These are phyloP conservation scores for Drechslera avenae DNA, from an alignment of 2,329 filamentous ascomycete genomes.

Conservation along the genomic window DNA sequence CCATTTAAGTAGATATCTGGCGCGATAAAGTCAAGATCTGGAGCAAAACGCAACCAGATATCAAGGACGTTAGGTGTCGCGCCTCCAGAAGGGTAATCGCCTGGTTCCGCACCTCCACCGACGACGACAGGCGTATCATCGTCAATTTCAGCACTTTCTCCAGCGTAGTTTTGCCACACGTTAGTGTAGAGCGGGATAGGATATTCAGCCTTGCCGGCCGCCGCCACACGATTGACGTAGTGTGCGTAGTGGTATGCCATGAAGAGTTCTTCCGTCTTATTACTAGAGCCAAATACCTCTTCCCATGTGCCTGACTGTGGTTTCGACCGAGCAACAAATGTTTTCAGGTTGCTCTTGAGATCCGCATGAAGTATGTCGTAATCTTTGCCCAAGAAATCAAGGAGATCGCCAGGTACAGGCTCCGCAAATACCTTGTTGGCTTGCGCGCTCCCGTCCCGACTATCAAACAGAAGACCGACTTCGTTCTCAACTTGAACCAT, in stretches of 20 bases:
- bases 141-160: conserved; percentile 17
- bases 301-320: conserved; percentile 41
- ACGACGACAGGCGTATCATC: conserved; percentile 46
- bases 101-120: conserved; percentile 52
- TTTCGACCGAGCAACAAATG: conserved; percentile 10
- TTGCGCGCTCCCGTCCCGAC: conserved; percentile 54
- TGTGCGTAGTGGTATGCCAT: conserved; percentile 55
- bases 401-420: conserved; percentile 46
- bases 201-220: conserved; percentile 51
- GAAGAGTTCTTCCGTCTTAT: conserved; percentile 53
- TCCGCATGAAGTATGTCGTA: conserved; percentile 36
- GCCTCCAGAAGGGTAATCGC: conserved; percentile 57
- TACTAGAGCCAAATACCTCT: conserved; percentile 48
- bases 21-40: conserved; percentile 53
- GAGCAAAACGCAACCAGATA: conserved; percentile 56
- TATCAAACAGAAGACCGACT: conserved; percentile 56
- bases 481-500: conserved; percentile 67
- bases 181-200: conserved; percentile 54
- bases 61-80: conserved; percentile 30
- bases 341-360: conserved; percentile 11
- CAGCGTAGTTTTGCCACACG: conserved; percentile 53
- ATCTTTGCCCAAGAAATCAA: conserved; percentile 37
- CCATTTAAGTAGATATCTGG: conserved; percentile 59
- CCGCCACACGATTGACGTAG: conserved; percentile 51
- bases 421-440: conserved; percentile 45